Base-by-base conservation (phyloP, 2,329 filamentous ascomycete genomes). In the Aspergillus pseudoviridinutans region DNA sequence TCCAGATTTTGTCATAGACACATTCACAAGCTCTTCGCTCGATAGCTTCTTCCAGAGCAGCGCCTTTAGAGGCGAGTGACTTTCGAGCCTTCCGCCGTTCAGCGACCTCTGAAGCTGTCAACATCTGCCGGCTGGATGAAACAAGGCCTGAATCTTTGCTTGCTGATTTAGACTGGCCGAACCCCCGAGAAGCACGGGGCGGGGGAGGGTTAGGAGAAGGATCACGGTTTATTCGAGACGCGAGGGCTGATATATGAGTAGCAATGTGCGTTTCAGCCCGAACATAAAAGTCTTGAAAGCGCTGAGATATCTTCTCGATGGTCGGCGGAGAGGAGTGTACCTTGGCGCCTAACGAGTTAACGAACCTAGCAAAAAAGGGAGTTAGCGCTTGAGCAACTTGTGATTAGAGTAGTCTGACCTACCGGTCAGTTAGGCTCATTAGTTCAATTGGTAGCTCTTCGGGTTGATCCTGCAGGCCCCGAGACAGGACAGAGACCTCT, bases 371-470 rank as follows among this genome's bases (percentile, higher is more conserved):
- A 27, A 29, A 9, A 7, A 35, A 52, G 41, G 5, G 22, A n/a
- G 25, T 63, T 49, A 64, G 57, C 54, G 41, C 44, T 27, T 27
- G 20, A 47, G 32, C 32, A 38, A 14, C 24, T 3, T 25, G 25
- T 4, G 20, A 29, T 10, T 29, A 25, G 9, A 46, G 51, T 27
- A 42, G 10, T 9, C 4, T 25, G 44, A 63, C 73, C 60, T 79
- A 92, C 91, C 90, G 90, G 74, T 97, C 93, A 22, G 89, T 91
- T 70, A 97, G 78, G 73, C 91, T 94, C 58, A 94, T 84, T 58
- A 99, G 84, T 81, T 99, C 94, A 68, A 97, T 94, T 14, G 94
- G 94, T 46, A 99, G 85, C 68, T 96, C 90, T 66, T 96, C 91
- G 61, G 94, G 87, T 57, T 90, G 87, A 61, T 90, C 84, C 3